phyloP scores from a whole-genome alignment of 2,329 filamentous ascomycete genomes.

The Alternaria sp. region DNA sequence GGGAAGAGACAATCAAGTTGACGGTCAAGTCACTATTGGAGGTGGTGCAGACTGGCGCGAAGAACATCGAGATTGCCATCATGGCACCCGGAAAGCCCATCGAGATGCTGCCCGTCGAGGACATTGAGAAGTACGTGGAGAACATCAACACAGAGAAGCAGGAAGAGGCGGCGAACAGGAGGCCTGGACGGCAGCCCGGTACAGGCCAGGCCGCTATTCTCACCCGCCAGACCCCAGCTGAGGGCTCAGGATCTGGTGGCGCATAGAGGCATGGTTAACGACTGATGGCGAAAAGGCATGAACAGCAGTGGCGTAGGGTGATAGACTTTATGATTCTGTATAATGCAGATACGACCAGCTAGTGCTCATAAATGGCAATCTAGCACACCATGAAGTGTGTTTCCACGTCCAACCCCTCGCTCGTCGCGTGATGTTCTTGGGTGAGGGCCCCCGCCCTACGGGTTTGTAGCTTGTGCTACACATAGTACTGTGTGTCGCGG shows the following conservation, averaged over 20 bases:
- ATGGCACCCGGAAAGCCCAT: constrained; percentile 92
- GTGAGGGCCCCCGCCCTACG: background rate
- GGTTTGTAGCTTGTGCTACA: background rate
- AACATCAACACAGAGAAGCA: constrained; percentile 99
- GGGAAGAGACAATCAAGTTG: constrained; percentile 92
- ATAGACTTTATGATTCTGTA: constrained; percentile 41
- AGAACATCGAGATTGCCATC: constrained; percentile 99
- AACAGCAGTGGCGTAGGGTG: constrained; percentile 40
- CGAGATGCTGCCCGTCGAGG: constrained; percentile 92
- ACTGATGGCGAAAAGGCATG: constrained; percentile 31
- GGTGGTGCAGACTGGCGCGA: constrained; percentile 97
- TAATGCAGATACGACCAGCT: constrained; percentile 32
- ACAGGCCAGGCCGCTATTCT: constrained; percentile 75
- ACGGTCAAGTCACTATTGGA: constrained; percentile 98
- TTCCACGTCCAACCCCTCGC: constrained; percentile 11
- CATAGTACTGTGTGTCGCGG: background rate
- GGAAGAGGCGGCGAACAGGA: constrained; percentile 97
- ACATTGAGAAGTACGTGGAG: constrained; percentile 98
- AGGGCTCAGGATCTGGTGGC: constrained; percentile 40
- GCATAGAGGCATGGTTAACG: constrained; percentile 16
- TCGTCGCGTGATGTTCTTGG: constrained; percentile 13
- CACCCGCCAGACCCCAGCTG: constrained; percentile 63
- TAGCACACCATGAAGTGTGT: constrained; percentile 19
- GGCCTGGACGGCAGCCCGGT: constrained; percentile 66
- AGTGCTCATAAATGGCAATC: constrained; percentile 36